A percentile compares a stretch with the other conserved stretches of the same genome.
Conservation (phyloP, 768 basidiomycete species). For the Boletus rubropictus region DNA sequence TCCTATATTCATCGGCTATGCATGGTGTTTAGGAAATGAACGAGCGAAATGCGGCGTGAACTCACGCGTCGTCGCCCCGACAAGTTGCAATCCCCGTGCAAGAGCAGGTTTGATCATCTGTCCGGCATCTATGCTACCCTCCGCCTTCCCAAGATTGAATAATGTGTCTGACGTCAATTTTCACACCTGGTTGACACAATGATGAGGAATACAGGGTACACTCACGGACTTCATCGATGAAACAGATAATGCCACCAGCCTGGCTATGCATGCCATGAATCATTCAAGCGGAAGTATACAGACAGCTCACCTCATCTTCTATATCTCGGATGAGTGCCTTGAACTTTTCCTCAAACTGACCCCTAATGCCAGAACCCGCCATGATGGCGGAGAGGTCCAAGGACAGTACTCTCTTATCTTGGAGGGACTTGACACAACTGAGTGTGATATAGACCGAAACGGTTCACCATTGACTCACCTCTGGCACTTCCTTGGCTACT, state of each 20-base stretch:
- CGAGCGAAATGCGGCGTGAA: slow-evolving; percentile 3
- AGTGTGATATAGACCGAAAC: not conserved
- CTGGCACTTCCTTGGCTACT: slow-evolving; percentile 84
- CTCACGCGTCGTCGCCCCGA: slow-evolving; percentile 86
- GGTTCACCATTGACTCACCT: slow-evolving; percentile 42
- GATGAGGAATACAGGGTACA: slow-evolving; percentile 13
- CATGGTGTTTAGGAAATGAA: not conserved
- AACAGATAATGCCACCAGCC: slow-evolving; percentile 80
- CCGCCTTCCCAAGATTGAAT: slow-evolving; percentile 85
- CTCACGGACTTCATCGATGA: slow-evolving; percentile 92
- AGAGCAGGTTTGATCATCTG: slow-evolving; percentile 93
- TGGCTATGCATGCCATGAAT: slow-evolving; percentile 21
- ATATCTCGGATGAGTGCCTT: slow-evolving; percentile 87
- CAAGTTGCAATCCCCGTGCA: slow-evolving; percentile 79
- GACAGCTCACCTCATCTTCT: slow-evolving; percentile 56
- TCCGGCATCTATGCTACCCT: slow-evolving; percentile 88
- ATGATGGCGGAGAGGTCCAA: slow-evolving; percentile 80
- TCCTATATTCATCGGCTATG: slow-evolving; percentile 76
- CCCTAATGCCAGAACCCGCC: slow-evolving; percentile 87
- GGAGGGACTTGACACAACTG: slow-evolving; percentile 53
- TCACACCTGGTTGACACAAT: not conserved
- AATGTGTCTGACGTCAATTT: slow-evolving; percentile 48
- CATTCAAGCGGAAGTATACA: slow-evolving; percentile 24
- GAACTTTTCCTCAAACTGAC: slow-evolving; percentile 92
- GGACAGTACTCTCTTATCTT: slow-evolving; percentile 81